A percentile compares a stretch with the other conserved stretches of the same genome.
Conservation (phyloP, 805 yeast species). For the Torulaspora franciscae region DNA sequence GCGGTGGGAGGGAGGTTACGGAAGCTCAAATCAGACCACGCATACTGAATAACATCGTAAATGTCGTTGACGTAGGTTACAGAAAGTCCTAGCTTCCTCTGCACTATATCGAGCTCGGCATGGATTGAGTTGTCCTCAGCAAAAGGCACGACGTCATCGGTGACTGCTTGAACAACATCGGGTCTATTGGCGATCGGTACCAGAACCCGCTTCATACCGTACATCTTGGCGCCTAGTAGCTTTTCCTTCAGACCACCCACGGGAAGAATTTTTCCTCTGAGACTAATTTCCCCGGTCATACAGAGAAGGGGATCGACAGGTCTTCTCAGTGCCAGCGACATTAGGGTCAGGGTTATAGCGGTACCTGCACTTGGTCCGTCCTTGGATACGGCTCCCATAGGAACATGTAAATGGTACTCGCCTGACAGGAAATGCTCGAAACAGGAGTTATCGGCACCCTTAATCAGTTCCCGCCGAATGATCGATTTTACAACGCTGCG, state of each 20-base stretch:
- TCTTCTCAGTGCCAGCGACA: constrained; percentile 63
- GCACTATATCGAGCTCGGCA: constrained; percentile 28
- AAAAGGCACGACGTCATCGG: constrained; percentile 32
- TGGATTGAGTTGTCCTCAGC: constrained; percentile 5
- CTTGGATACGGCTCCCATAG: constrained; percentile 60
- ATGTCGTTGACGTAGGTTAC: constrained; percentile 68
- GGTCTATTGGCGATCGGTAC: constrained; percentile 67
- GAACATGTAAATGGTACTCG: constrained; percentile 67
- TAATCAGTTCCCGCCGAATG: constrained; percentile 36
- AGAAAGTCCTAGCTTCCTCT: constrained; percentile 52
- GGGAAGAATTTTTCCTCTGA: constrained; percentile 71
- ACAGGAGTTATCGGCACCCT: constrained; percentile 32
- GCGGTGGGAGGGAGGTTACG: not conserved
- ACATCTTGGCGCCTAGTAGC: constrained; percentile 71
- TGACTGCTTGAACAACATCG: constrained; percentile 60
- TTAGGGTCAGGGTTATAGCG: constrained; percentile 73
- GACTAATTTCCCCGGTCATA: constrained; percentile 83
- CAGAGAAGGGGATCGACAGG: constrained; percentile 53
- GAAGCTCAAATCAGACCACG: constrained; percentile 47
- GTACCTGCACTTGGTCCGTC: constrained; percentile 53
- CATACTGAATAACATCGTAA: constrained; percentile 64
- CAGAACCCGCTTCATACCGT: constrained; percentile 56
- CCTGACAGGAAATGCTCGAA: constrained; percentile 45
- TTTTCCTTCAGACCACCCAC: constrained; percentile 82
- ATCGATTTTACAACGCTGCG: constrained; percentile 64